These are phyloP conservation scores for Polygonum aviculare DNA, from an alignment of 148 eudicot genomes.

Conservation along the genomic window DNA sequence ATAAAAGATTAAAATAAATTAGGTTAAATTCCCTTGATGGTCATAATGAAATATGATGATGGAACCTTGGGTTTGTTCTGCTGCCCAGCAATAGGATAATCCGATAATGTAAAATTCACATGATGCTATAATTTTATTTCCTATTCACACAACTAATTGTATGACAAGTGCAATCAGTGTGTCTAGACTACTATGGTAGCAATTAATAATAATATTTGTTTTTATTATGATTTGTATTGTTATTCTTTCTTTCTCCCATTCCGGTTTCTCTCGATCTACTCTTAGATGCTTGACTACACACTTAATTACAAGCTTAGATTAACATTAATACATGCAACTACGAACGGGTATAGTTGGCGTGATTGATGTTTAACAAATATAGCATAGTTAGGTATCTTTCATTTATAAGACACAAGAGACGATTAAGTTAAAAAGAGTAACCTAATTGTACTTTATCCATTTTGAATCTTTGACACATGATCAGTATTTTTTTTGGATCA, in stretches of 20 bases:
- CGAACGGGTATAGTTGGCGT: too few species aligned
- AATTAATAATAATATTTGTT: background rate
- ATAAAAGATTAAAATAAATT: background rate
- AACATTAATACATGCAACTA: too few species aligned
- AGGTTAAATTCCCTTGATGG: background rate
- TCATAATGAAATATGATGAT: slow-evolving; percentile 4
- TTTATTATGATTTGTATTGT: background rate
- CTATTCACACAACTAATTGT: background rate
- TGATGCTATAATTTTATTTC: slow-evolving; percentile 3
- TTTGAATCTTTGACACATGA: too few species aligned
- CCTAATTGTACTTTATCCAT: too few species aligned
- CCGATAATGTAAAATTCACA: background rate
- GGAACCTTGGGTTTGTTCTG: background rate
- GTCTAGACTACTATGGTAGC: background rate
- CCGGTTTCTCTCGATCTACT: background rate
- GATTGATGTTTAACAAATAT: too few species aligned
- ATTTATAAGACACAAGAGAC: too few species aligned
- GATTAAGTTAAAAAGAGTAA: too few species aligned
- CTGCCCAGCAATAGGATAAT: background rate
- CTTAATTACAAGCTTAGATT: too few species aligned
- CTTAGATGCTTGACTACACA: background rate
- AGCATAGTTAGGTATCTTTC: too few species aligned
- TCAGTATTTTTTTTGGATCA: too few species aligned
- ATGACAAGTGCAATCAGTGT: slow-evolving; percentile 2
- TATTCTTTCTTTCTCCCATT: background rate